These are phyloP conservation scores for Fusarium compactum DNA, from an alignment of 2,329 filamentous ascomycete genomes.

Conservation along the genomic window DNA sequence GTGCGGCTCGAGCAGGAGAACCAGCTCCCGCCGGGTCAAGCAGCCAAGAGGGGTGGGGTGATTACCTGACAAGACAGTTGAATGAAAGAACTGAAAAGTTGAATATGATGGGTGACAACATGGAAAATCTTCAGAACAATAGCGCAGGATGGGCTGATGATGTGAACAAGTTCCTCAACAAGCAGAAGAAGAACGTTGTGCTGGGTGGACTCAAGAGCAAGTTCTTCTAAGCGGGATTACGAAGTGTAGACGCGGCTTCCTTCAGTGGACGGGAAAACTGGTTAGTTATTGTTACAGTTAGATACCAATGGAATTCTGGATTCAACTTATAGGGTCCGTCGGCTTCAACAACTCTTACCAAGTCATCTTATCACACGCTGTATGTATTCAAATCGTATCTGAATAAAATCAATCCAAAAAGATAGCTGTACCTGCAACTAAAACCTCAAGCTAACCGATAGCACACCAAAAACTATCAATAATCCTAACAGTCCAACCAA, in stretches of 20 bases:
- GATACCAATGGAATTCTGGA: conserved; percentile 25
- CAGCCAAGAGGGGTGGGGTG: conserved; percentile 73
- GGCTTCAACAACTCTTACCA: neutral
- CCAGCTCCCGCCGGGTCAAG: conserved; percentile 48
- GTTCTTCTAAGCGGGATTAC: conserved; percentile 55
- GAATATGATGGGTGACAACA: conserved; percentile 82
- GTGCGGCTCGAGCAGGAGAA: conserved; percentile 61
- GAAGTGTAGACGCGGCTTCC: neutral
- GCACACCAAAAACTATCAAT: neutral
- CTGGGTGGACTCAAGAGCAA: conserved; percentile 76
- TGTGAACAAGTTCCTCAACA: conserved; percentile 85
- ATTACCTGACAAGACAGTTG: conserved; percentile 87
- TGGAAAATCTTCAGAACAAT: conserved; percentile 84
- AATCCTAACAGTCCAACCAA: neutral
- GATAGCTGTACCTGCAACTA: neutral
- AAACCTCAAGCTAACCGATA: neutral
- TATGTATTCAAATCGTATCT: neutral
- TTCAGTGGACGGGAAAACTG: neutral
- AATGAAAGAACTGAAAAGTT: conserved; percentile 92
- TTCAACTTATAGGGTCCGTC: neutral
- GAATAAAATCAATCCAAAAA: neutral
- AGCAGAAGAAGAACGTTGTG: conserved; percentile 88
- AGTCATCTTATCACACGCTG: neutral
- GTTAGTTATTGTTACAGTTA: conserved; percentile 13
- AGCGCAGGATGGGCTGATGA: conserved; percentile 89